Conservation (phyloP, 2,329 filamentous ascomycete genomes). For the Hymenoscyphus occultus region DNA sequence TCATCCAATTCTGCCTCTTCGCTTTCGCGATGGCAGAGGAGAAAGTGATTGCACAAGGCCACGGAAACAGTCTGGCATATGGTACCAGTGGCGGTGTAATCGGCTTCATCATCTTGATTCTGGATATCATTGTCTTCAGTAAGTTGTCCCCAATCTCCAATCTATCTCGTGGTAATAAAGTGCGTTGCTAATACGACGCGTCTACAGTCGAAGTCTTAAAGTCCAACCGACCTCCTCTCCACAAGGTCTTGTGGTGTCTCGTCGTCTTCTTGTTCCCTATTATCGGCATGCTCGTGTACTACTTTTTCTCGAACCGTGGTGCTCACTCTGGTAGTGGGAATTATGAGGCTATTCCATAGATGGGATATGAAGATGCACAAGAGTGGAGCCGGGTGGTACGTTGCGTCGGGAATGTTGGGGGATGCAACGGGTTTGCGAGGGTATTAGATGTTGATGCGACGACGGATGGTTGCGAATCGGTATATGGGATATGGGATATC, state of each 20-base stretch:
- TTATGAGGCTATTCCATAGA: conserved; percentile 47
- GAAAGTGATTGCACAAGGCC: conserved; percentile 38
- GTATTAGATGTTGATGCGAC: too few relatives aligned
- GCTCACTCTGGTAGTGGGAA: conserved; percentile 50
- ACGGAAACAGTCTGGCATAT: conserved; percentile 52
- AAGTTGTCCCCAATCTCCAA: conserved; percentile 34
- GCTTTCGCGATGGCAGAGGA: conserved; percentile 45
- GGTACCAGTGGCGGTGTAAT: conserved; percentile 60
- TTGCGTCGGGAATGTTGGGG: background rate
- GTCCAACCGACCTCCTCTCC: conserved; percentile 54
- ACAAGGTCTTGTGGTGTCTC: conserved; percentile 61
- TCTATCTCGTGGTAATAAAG: background rate
- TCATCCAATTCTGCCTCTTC: conserved; percentile 53
- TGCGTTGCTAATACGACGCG: background rate
- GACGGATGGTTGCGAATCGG: background rate
- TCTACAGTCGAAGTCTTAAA: conserved; percentile 59
- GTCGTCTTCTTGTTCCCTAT: conserved; percentile 64
- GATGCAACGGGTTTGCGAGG: background rate
- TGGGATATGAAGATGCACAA: background rate
- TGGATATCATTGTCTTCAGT: conserved; percentile 64
- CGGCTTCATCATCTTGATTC: conserved; percentile 58
- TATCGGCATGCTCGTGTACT: conserved; percentile 60
- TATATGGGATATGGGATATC: background rate
- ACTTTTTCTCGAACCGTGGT: conserved; percentile 59
- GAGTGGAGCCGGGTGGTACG: background rate